Percentiles rank a stretch among this genome's conserved stretches.
Conservation (phyloP, 441 rosid species). For the Eruca vesicaria region DNA sequence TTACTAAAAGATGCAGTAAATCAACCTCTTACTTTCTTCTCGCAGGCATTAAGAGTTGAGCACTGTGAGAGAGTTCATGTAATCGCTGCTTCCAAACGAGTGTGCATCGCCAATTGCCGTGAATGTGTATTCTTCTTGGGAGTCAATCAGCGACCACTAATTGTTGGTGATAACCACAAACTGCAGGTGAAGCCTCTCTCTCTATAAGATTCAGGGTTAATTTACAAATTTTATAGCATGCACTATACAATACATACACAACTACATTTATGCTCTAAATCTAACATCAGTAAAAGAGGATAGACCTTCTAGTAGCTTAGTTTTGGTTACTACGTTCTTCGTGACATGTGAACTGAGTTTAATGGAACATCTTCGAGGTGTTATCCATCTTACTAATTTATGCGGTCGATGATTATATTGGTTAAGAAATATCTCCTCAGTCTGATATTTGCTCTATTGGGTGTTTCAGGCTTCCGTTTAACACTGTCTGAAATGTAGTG, state of each 20-base stretch:
- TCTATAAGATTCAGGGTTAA: background rate
- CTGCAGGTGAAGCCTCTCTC: constrained; percentile 62
- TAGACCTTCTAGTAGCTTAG: background rate
- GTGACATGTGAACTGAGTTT: background rate
- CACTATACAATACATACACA: background rate
- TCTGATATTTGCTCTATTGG: background rate
- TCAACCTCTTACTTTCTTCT: background rate
- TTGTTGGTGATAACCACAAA: constrained; percentile 98
- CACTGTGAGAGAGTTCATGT: constrained; percentile 99
- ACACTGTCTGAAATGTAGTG: background rate
- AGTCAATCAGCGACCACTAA: constrained; percentile 94
- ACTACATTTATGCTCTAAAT: background rate
- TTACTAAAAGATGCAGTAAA: background rate
- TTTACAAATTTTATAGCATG: background rate
- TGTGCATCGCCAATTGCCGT: constrained; percentile 95
- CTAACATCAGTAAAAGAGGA: background rate
- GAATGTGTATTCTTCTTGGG: constrained; percentile 97
- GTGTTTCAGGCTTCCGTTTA: background rate
- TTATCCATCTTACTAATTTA: background rate
- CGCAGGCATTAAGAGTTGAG: constrained; percentile 89
- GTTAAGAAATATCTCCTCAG: background rate
- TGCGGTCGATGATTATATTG: background rate
- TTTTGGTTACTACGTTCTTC: constrained; percentile 6
- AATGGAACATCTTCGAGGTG: background rate
- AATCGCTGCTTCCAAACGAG: constrained; percentile 81